phyloP scores from a whole-genome alignment of 1,284 basidiomycete genomes.

The Trichosporon sp. region DNA sequence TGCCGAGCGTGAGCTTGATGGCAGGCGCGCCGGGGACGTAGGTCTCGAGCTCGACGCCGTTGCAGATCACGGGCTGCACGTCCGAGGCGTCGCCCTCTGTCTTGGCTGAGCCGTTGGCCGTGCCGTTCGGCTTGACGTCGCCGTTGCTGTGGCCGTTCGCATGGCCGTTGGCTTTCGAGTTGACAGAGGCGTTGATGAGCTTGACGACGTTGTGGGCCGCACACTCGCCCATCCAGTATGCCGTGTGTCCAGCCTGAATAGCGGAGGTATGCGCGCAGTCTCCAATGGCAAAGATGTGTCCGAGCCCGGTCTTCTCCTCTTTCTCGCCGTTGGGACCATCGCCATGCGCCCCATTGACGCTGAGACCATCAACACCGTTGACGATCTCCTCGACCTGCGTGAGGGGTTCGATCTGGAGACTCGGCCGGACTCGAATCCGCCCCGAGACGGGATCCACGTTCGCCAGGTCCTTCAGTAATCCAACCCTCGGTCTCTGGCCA shows the following conservation, averaged over 20 bases:
- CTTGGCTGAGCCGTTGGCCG: not conserved
- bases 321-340: not conserved
- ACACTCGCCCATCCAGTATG: constrained; percentile 63
- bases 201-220: constrained; percentile 55
- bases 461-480: constrained; percentile 62
- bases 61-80: constrained; percentile 31
- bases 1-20: constrained; percentile 72
- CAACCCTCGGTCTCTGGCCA: constrained; percentile 72
- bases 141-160: not conserved
- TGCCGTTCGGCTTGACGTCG: constrained; percentile 38
- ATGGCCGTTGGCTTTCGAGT: not conserved
- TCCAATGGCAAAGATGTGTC: constrained; percentile 57
- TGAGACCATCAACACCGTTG: too few relatives aligned
- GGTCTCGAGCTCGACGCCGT: constrained; percentile 58
- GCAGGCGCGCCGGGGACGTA: constrained; percentile 65
- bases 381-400: not conserved
- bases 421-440: constrained; percentile 62
- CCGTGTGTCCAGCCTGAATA: constrained; percentile 68
- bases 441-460: constrained; percentile 60
- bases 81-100: constrained; percentile 33
- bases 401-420: constrained; percentile 60
- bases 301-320: constrained; percentile 24
- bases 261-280: constrained; percentile 57
- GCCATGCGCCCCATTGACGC: not conserved
- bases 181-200: constrained; percentile 38